Conservation (phyloP, 352 stramenopile species). For the Plasmopara viticola region DNA sequence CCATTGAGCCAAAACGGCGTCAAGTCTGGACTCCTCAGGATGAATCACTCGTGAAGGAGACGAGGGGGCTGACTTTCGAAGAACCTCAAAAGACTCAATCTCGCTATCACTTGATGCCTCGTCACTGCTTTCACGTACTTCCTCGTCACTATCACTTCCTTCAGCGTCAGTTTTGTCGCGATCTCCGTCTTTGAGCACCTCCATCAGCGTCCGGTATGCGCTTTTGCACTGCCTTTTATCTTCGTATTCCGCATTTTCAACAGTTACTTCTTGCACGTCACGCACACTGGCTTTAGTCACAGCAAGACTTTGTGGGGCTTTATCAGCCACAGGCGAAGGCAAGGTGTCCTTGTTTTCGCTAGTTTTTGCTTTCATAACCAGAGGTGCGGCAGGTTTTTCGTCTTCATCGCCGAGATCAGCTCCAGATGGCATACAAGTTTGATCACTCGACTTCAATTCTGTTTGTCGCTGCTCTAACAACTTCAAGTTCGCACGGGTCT, state of each 20-base stretch:
- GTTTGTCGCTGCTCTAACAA: conserved; percentile 23
- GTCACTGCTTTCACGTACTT: conserved; percentile 1
- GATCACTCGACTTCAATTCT: conserved; percentile 6
- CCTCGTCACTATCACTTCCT: background rate
- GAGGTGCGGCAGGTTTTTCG: background rate
- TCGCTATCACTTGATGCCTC: conserved; percentile 3
- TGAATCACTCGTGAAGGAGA: conserved; percentile 7
- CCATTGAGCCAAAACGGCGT: conserved; percentile 2
- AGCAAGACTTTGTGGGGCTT: background rate
- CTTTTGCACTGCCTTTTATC: background rate
- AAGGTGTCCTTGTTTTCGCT: background rate
- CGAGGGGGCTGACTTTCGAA: conserved; percentile 1
- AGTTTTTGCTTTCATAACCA: background rate
- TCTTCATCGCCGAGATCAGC: background rate
- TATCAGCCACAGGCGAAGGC: conserved; percentile 1
- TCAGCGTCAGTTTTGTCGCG: background rate
- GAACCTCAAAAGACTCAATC: background rate
- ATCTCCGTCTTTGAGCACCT: background rate
- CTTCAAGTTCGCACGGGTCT: conserved; percentile 15
- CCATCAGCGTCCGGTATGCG: background rate
- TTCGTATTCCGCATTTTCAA: background rate
- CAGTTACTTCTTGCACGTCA: conserved; percentile 2
- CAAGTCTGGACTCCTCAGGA: conserved; percentile 4
- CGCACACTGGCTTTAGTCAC: background rate
- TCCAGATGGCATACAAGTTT: background rate